Conservation (phyloP, 305 asterid species). For the Fraxinus paxiana region DNA sequence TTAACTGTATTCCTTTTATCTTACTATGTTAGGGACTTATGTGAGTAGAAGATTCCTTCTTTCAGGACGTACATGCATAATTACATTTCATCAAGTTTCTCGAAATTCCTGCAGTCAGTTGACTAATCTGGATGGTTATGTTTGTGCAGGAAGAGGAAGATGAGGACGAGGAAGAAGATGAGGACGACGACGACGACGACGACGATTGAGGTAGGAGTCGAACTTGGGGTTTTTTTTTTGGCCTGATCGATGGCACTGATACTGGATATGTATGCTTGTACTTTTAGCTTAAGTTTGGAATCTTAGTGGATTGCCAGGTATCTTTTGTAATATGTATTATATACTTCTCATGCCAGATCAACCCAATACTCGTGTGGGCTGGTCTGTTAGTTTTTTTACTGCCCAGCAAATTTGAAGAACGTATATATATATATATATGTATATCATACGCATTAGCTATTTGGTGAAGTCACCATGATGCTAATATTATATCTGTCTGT, state of each 20-base stretch:
- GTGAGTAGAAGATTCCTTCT: background rate
- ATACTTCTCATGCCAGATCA: background rate
- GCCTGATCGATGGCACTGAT: slow-evolving; percentile 23
- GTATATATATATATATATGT: background rate
- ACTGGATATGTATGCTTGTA: slow-evolving; percentile 32
- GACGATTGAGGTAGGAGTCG: slow-evolving; percentile 37
- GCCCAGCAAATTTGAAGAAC: background rate
- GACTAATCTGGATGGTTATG: background rate
- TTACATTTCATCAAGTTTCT: background rate
- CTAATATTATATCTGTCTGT: background rate
- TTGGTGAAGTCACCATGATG: background rate
- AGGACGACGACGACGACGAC: slow-evolving; percentile 26
- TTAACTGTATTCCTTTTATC: background rate
- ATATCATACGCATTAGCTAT: background rate
- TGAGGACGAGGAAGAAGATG: slow-evolving; percentile 35
- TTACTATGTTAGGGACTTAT: background rate
- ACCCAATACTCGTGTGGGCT: background rate
- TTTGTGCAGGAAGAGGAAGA: slow-evolving; percentile 45
- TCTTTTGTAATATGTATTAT: slow-evolving; percentile 27
- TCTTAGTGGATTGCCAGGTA: slow-evolving; percentile 25
- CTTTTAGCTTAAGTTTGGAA: slow-evolving; percentile 28
- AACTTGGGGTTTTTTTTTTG: slow-evolving; percentile 2
- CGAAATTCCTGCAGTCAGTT: background rate
- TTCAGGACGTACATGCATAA: background rate
- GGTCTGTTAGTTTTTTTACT: background rate